A percentile compares a stretch with the other conserved stretches of the same genome.
These are phyloP conservation scores for Aspergillus aculeatinus DNA, from an alignment of 2,329 filamentous ascomycete species.

Conservation along the genomic window DNA sequence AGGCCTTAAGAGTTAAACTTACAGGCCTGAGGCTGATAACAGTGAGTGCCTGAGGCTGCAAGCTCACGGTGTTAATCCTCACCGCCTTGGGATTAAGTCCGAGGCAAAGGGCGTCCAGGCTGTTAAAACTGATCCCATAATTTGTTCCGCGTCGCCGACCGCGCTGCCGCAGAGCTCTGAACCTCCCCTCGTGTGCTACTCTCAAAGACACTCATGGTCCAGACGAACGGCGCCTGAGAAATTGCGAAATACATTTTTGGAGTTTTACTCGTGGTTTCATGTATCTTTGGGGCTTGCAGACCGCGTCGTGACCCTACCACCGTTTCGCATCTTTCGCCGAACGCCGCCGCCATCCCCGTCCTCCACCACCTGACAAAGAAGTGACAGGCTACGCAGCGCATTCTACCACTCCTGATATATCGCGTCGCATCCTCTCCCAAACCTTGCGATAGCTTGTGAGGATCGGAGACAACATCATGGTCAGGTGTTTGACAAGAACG, in stretches of 20 bases:
- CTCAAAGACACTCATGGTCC: neutral
- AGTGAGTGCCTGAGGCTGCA: no score
- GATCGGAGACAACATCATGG: neutral
- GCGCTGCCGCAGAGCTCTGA: neutral
- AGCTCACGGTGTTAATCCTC: slow-evolving; percentile 10
- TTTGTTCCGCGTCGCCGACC: slow-evolving; percentile 7
- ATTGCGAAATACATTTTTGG: neutral
- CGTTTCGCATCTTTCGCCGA: slow-evolving; percentile 13
- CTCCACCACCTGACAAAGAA: neutral
- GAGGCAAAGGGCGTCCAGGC: slow-evolving; percentile 6
- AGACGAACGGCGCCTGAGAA: neutral
- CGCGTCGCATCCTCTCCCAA: neutral
- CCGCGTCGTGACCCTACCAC: neutral
- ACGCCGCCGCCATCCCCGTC: slow-evolving; percentile 7
- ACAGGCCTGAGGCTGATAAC: neutral
- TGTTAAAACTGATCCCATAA: slow-evolving; percentile 14
- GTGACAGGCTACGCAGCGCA: neutral
- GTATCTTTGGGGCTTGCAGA: neutral
- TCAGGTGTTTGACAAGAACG: neutral
- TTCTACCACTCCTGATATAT: neutral
- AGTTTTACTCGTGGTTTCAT: neutral
- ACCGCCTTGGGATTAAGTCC: slow-evolving; percentile 19
- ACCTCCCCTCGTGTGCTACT: neutral
- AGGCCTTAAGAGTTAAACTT: neutral
- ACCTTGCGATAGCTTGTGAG: neutral